These are phyloP conservation scores for Apiospora phragmitis DNA, from an alignment of 2,329 filamentous ascomycete genomes.

Conservation along the genomic window DNA sequence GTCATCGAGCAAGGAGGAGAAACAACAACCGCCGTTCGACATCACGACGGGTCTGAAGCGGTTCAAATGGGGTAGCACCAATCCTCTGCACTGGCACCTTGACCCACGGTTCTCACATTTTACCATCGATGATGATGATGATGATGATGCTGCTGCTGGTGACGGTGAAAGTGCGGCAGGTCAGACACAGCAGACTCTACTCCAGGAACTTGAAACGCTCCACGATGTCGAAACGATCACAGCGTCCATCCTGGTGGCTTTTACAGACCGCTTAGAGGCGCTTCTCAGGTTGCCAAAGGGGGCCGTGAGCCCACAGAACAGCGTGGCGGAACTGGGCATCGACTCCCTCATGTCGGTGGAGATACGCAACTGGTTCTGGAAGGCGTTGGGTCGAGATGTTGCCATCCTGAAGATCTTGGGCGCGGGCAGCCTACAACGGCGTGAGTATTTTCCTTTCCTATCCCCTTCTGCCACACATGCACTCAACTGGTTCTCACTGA, in stretches of 20 bases:
- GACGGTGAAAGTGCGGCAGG: conserved; percentile 13
- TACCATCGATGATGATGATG: conserved; percentile 21
- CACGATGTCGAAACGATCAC: conserved; percentile 23
- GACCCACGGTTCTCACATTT: conserved; percentile 46
- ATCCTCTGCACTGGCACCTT: conserved; percentile 41
- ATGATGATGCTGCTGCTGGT: not conserved
- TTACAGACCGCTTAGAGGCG: conserved; percentile 30
- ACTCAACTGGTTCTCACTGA: too few species aligned
- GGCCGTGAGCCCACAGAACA: conserved; percentile 31
- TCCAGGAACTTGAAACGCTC: conserved; percentile 29
- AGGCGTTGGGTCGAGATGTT: conserved; percentile 31
- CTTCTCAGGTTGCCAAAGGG: conserved; percentile 33
- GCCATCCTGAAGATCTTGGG: conserved; percentile 35
- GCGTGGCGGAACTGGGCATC: conserved; percentile 38
- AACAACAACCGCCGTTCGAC: conserved; percentile 26
- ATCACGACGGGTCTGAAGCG: conserved; percentile 43
- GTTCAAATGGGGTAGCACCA: conserved; percentile 30
- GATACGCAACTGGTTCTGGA: conserved; percentile 38
- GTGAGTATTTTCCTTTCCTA: conserved; percentile 17
- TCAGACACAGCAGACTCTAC: conserved; percentile 22
- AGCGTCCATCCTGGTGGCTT: conserved; percentile 26
- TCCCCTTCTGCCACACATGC: too few species aligned
- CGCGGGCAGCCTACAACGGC: conserved; percentile 23
- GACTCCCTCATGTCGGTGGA: conserved; percentile 44
- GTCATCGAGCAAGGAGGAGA: not conserved